Percentiles rank a stretch among this genome's conserved stretches.
Conservation (phyloP, 2,329 filamentous ascomycete genomes). For the Diatrype stigma region DNA sequence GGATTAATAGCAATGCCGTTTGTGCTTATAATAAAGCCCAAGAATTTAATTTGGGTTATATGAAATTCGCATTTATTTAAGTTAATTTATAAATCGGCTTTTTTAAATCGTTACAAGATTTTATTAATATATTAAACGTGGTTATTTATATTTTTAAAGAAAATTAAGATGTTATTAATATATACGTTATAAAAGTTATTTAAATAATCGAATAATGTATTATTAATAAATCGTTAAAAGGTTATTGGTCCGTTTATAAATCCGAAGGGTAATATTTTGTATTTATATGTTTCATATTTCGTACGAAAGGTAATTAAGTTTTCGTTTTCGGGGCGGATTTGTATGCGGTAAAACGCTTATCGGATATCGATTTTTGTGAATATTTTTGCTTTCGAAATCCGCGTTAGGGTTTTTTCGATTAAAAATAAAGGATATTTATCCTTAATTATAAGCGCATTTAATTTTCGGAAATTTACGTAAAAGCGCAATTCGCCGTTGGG, state of each 20-base stretch:
- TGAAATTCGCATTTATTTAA: slow-evolving; percentile 3
- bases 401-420: slow-evolving; percentile 2
- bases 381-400: background rate
- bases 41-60: background rate
- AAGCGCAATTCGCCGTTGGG: background rate
- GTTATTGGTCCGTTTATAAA: slow-evolving; percentile 1
- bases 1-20: background rate
- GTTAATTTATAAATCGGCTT: background rate
- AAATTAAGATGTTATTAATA: slow-evolving; percentile 6
- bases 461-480: slow-evolving; percentile 6
- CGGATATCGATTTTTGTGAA: slow-evolving; percentile 6
- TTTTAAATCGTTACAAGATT: slow-evolving; percentile 1
- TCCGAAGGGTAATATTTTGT: slow-evolving; percentile 1
- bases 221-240: slow-evolving; percentile 1
- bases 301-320: slow-evolving; percentile 2
- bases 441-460: slow-evolving; percentile 4
- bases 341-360: slow-evolving; percentile 4
- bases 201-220: background rate
- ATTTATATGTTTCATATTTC: slow-evolving; percentile 2
- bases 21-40: background rate
- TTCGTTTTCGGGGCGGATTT: slow-evolving; percentile 1
- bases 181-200: slow-evolving; percentile 3
- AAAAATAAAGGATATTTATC: slow-evolving; percentile 2
- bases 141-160: background rate
- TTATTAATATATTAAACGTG: background rate